These are phyloP conservation scores for Vanilla planifolia DNA, from an alignment of 106 monocot species.

Conservation along the genomic window DNA sequence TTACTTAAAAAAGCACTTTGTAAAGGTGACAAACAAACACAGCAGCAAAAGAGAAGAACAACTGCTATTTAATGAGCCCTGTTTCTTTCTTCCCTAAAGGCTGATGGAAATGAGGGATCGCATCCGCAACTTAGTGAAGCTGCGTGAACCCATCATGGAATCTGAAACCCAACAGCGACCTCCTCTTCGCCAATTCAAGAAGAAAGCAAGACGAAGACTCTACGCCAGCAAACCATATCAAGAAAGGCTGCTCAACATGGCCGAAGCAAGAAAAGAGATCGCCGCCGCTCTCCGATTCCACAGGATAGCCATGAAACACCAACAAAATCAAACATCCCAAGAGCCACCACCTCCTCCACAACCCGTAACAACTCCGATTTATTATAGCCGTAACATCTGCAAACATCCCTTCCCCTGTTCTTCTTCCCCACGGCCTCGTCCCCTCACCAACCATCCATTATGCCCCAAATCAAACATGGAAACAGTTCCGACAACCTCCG, in stretches of 20 bases:
- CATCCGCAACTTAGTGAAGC: no score
- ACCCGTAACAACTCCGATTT: conserved; percentile 10
- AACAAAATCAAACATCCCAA: conserved; percentile 51
- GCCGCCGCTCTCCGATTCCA: conserved; percentile 84
- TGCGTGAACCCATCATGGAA: no score
- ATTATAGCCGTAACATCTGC: conserved; percentile 10
- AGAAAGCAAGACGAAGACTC: conserved; percentile 76
- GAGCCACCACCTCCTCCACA: conserved; percentile 22
- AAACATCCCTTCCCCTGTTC: conserved; percentile 7
- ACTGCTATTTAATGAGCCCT: no score
- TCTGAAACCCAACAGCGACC: no score
- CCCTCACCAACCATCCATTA: not conserved
- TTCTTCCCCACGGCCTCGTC: not conserved
- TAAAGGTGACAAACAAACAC: no score
- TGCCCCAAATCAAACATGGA: no score
- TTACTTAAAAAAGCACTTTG: no score
- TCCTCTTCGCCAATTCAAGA: conserved; percentile 46
- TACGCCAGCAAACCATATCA: conserved; percentile 76
- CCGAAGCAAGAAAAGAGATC: conserved; percentile 88
- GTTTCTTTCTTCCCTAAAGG: no score
- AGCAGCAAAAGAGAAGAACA: no score
- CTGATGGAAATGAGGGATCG: no score
- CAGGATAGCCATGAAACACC: conserved; percentile 84
- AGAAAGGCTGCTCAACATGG: conserved; percentile 83
- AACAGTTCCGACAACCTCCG: no score